Evolutionary conservation across 2,329 filamentous ascomycete genomes (phyloP).

Genomic region (Penicillium hesseltinei): DNA sequence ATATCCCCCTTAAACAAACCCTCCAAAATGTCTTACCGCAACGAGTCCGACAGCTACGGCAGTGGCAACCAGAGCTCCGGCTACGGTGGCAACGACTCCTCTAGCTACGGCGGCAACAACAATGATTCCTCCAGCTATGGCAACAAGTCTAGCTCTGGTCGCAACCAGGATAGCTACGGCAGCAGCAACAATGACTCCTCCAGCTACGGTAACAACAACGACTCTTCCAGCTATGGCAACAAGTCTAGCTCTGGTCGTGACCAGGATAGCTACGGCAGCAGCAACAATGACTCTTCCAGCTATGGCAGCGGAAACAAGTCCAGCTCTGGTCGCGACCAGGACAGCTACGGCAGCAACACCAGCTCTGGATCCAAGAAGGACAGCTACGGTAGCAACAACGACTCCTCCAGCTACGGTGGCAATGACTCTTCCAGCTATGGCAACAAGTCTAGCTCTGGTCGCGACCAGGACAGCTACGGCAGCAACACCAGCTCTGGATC

Average conservation of each 20-base stretch:
- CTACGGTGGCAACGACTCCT: constrained; percentile 1
- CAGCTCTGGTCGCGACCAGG: no score
- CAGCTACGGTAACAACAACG: not conserved
- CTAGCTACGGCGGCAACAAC: not conserved
- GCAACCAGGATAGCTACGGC: not conserved
- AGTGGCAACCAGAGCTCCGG: constrained; percentile 12
- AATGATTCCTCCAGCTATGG: not conserved
- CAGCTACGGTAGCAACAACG: not conserved
- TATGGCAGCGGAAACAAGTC: no score
- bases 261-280: not conserved
- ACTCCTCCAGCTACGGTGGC: no score
- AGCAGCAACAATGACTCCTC: not conserved
- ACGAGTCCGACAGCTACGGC: constrained; percentile 10
- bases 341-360: not conserved
- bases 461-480: not conserved
- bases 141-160: not conserved
- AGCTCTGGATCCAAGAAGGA: no score
- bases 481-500: no score
- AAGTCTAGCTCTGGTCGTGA: no score
- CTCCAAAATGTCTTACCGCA: constrained; percentile 7
- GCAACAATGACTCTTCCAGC: no score
- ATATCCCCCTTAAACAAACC: not conserved
- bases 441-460: no score
- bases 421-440: no score
- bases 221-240: not conserved